Conservation (phyloP, 192 early-diverging fungal species). For the Podila horticola region DNA sequence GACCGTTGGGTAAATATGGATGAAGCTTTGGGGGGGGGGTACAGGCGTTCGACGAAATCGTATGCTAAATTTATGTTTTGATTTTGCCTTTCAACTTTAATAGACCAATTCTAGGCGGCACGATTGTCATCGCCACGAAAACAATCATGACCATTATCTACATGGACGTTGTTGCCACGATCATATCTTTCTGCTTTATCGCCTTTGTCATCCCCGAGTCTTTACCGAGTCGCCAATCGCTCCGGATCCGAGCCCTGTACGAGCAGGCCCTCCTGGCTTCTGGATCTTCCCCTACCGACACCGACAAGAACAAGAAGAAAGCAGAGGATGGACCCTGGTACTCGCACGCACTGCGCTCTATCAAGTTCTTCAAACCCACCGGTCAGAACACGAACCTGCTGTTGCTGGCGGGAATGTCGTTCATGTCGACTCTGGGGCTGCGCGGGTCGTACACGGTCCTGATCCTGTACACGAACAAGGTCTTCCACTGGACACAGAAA, state of each 20-base stretch:
- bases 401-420: constrained; percentile 29
- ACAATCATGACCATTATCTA: constrained; percentile 27
- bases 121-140: neutral
- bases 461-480: constrained; percentile 55
- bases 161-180: neutral
- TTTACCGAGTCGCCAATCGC: constrained; percentile 20
- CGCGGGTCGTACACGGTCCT: constrained; percentile 37
- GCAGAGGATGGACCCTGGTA: constrained; percentile 14
- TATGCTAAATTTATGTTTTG: neutral
- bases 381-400: constrained; percentile 32
- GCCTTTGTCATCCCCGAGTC: constrained; percentile 33
- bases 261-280: neutral
- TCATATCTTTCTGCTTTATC: neutral
- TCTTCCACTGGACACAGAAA: constrained; percentile 57
- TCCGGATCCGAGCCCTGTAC: constrained; percentile 30
- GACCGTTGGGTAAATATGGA: constrained; percentile 18
- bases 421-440: constrained; percentile 24
- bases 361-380: constrained; percentile 25
- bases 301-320: constrained; percentile 4
- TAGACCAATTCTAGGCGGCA: constrained; percentile 17
- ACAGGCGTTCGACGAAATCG: neutral
- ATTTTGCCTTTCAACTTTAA: neutral
- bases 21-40: neutral
- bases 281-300: neutral
- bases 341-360: constrained; percentile 8